Percentiles rank a stretch among this genome's conserved stretches.
Evolutionary conservation across 106 monocot species (phyloP).

Genomic region (Dendrobium nobile): DNA sequence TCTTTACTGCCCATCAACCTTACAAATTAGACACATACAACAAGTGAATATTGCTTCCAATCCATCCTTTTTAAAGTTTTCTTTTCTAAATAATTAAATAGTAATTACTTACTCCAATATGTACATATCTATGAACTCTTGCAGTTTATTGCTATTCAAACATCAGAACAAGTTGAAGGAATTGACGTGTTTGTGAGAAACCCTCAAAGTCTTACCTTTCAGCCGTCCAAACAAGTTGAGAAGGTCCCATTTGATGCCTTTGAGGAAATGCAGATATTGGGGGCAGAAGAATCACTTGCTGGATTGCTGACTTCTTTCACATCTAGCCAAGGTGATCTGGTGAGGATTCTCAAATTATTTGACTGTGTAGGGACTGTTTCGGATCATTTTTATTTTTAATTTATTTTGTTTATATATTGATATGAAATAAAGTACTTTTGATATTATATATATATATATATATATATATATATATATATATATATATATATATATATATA

Average conservation of each 20-base stretch:
- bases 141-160: slow-evolving; percentile 75
- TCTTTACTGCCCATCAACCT: slow-evolving; percentile 75
- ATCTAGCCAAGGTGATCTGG: slow-evolving; percentile 53
- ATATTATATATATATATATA: too few relatives aligned
- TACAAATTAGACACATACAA: slow-evolving; percentile 55
- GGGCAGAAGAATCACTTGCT: slow-evolving; percentile 49
- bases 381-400: not conserved
- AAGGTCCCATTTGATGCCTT: not conserved
- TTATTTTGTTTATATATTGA: too few relatives aligned
- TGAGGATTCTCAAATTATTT: slow-evolving; percentile 16
- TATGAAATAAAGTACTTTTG: too few relatives aligned
- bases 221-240: slow-evolving; percentile 2
- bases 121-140: slow-evolving; percentile 6
- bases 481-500: too few relatives aligned
- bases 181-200: slow-evolving; percentile 52
- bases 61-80: too few relatives aligned
- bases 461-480: too few relatives aligned
- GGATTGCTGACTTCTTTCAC: slow-evolving; percentile 31
- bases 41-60: slow-evolving; percentile 33
- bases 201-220: slow-evolving; percentile 4
- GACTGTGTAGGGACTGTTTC: not conserved
- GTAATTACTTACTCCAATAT: not conserved
- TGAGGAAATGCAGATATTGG: slow-evolving; percentile 36
- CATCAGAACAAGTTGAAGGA: slow-evolving; percentile 35
- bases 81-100: not conserved